Evolutionary conservation across 306 rosid species (phyloP).

Genomic region (Sphenostylis stenocarpa): DNA sequence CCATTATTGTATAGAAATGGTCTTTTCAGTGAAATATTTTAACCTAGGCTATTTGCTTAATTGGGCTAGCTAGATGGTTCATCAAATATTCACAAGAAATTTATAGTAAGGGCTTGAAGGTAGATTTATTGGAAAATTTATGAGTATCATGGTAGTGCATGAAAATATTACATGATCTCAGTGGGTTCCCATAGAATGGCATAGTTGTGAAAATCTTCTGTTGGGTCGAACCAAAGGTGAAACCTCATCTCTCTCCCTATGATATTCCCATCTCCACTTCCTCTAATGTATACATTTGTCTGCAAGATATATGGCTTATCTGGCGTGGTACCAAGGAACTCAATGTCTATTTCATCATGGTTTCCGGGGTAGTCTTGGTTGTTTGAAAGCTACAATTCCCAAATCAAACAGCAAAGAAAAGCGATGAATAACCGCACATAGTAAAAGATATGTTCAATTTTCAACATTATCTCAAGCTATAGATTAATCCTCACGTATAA

Average conservation of each 20-base stretch:
- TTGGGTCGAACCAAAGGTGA: slow-evolving; percentile 95
- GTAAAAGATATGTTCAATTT: background rate
- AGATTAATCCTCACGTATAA: slow-evolving; percentile 60
- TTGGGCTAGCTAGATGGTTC: slow-evolving; percentile 7
- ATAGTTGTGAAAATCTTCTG: slow-evolving; percentile 76
- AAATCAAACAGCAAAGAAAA: slow-evolving; percentile 4
- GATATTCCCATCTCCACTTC: slow-evolving; percentile 78
- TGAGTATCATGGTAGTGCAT: slow-evolving; percentile 1
- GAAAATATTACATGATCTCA: slow-evolving; percentile 75
- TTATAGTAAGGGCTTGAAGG: background rate
- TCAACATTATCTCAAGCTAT: background rate
- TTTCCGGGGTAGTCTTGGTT: slow-evolving; percentile 70
- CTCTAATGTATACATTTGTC: slow-evolving; percentile 82
- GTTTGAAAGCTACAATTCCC: slow-evolving; percentile 77
- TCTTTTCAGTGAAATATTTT: slow-evolving; percentile 17
- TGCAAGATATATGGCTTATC: slow-evolving; percentile 86
- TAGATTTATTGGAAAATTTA: background rate
- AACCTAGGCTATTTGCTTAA: background rate
- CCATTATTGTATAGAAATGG: background rate
- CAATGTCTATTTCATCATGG: slow-evolving; percentile 92
- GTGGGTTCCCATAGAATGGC: slow-evolving; percentile 76
- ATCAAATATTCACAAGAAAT: background rate
- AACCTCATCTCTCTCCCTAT: slow-evolving; percentile 81
- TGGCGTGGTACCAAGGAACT: slow-evolving; percentile 79
- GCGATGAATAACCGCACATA: background rate